Evolutionary conservation across 192 early-diverging fungal species (phyloP), one percentile per base, ranked within the genome.

Genomic region (Umbelopsis ramanniana): DNA sequence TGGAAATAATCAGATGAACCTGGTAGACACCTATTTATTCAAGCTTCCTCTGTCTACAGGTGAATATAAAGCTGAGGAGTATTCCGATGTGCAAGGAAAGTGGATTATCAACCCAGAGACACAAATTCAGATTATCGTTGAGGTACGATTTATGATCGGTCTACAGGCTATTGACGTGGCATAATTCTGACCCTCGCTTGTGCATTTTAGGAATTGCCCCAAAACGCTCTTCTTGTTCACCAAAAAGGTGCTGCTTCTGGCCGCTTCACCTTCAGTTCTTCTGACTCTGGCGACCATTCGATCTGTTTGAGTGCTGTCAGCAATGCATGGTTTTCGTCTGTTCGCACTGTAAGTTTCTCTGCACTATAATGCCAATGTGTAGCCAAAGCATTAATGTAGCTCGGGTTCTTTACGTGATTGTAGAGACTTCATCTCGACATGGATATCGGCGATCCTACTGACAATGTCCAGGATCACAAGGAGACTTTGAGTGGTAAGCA

Each of bases 251-350:
- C 74, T 6, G 70, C 86, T 54, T 77, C 83, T 76, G 97, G 96
- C 53, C 88, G 90, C 74, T 98, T 98, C 75, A 91, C 90, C 40
- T 99, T 99, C 73, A 96, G 94, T 14, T 89, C 97, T 22, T 85
- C 92, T 24, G 92, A 93, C 67, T 86, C 92, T 43, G 96, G 97
- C 52, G 90, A 96, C 75, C 96, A 99, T 81, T 81, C 87, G 19
- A 94, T 99, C 66, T 99, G 98, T 81, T 81, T 99, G 63, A 88
- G 85, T 72, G 84, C 86, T 11, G 83, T 81, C 4, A 80, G 86
- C 19, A 79, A 84, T 38, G 83, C 87, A n/a, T 95, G 93, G 93
- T 89, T 96, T 79, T 83, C 86, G 24, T 84, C 86, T 19, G 80
- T 83, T 54, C 87, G 88, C 72, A 89, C 87, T 26, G 92, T 93